Conservation (phyloP, 2,329 filamentous ascomycete species). For the Monosporascus sp. region DNA sequence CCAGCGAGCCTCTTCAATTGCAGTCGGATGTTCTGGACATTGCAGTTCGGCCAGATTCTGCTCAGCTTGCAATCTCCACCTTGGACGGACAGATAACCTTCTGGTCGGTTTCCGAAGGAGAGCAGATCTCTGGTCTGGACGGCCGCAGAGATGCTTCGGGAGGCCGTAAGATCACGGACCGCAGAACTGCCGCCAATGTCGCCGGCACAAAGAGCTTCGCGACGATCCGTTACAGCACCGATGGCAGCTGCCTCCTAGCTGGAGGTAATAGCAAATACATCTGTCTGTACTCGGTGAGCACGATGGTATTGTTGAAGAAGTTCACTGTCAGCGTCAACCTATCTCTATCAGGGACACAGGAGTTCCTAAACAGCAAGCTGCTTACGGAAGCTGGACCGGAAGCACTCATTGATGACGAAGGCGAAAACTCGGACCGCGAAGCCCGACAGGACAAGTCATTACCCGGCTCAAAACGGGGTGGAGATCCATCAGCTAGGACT, state of each 20-base stretch:
- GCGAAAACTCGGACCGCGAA: slow-evolving; percentile 84
- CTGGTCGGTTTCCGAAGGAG: slow-evolving; percentile 85
- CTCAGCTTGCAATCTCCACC: slow-evolving; percentile 86
- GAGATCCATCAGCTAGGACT: slow-evolving; percentile 73
- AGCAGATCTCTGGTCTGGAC: slow-evolving; percentile 81
- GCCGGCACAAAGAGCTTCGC: slow-evolving; percentile 87
- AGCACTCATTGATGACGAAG: slow-evolving; percentile 80
- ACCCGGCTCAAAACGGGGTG: slow-evolving; percentile 79
- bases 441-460: slow-evolving; percentile 73
- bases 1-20: slow-evolving; percentile 86
- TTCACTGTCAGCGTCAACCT: slow-evolving; percentile 94
- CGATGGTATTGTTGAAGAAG: slow-evolving; percentile 87
- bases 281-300: slow-evolving; percentile 90
- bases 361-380: slow-evolving; percentile 89
- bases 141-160: slow-evolving; percentile 89
- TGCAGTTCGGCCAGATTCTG: slow-evolving; percentile 81
- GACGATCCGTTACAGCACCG: slow-evolving; percentile 83
- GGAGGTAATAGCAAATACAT: slow-evolving; percentile 98
- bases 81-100: slow-evolving; percentile 92
- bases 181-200: slow-evolving; percentile 84
- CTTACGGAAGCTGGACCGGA: slow-evolving; percentile 85
- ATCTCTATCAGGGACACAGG: slow-evolving; percentile 92
- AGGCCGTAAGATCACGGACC: slow-evolving; percentile 81
- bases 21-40: slow-evolving; percentile 87
- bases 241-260: slow-evolving; percentile 84